Evolutionary conservation across 2,329 filamentous ascomycete species (phyloP).

Genomic region (Arthrobotrys sinensis): DNA sequence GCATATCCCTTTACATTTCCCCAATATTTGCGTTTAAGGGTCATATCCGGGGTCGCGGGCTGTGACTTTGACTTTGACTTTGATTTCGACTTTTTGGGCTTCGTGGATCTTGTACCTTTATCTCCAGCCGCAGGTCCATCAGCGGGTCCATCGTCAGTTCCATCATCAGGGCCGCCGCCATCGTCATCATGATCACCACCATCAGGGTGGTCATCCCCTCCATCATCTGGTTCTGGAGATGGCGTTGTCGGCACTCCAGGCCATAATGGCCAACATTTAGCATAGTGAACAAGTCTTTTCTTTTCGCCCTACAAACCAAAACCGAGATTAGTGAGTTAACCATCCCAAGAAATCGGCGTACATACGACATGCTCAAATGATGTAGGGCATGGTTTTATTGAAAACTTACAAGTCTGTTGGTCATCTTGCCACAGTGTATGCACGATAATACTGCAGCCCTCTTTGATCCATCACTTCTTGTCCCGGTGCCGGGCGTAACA

Average conservation of each 20-base stretch:
- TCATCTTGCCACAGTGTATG: constrained; percentile 23
- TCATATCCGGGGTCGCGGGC: constrained; percentile 3
- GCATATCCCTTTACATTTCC: neutral
- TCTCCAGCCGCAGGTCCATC: neutral
- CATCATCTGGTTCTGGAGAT: too few species aligned
- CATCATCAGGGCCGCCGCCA: neutral
- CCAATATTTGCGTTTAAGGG: constrained; percentile 7
- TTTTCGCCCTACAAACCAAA: neutral
- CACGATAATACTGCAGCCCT: neutral
- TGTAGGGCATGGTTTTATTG: neutral
- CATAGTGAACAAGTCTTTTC: constrained; percentile 21
- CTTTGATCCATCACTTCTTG: constrained; percentile 1
- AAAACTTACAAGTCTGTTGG: constrained; percentile 26
- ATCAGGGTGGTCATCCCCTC: too few species aligned
- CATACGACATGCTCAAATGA: neutral
- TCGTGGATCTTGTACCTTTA: constrained; percentile 17
- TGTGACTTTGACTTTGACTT: neutral
- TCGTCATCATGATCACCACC: neutral
- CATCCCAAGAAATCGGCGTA: too few species aligned
- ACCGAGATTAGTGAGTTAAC: neutral
- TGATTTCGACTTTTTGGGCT: neutral
- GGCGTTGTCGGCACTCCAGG: neutral
- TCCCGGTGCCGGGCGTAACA: neutral
- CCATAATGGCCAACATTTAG: constrained; percentile 29
- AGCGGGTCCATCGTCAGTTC: neutral